phyloP scores from a whole-genome alignment of 2,329 filamentous ascomycete species.

The Septoria petroselini region DNA sequence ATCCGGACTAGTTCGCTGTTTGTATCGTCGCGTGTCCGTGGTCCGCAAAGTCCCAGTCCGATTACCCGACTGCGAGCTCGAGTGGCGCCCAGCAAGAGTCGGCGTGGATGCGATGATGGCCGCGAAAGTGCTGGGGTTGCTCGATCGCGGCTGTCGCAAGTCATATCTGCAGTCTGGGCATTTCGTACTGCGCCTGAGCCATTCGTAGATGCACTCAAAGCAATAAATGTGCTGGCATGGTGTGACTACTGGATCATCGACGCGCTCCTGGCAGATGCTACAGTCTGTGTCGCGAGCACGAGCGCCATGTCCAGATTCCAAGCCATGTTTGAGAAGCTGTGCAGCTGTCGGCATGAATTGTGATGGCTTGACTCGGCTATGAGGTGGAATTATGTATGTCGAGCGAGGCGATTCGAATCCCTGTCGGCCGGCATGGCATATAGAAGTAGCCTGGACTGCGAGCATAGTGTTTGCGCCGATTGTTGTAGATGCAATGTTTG shows the following conservation, averaged over 20 bases:
- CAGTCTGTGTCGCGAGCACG: conserved; percentile 14
- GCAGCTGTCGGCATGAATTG: conserved; percentile 12
- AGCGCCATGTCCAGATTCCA: conserved; percentile 12
- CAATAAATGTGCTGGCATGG: conserved; percentile 21
- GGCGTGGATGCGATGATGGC: neutral
- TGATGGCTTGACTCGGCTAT: conserved; percentile 1
- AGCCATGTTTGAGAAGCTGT: conserved; percentile 15
- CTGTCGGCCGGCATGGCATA: neutral
- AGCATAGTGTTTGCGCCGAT: neutral
- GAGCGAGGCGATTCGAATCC: neutral
- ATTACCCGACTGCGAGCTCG: neutral
- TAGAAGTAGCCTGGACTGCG: neutral
- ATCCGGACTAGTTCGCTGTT: neutral
- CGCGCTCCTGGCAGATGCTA: conserved; percentile 18
- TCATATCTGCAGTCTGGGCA: conserved; percentile 15
- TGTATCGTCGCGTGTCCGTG: neutral
- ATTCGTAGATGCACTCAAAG: conserved; percentile 19
- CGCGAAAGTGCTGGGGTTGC: neutral
- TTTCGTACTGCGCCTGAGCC: conserved; percentile 13
- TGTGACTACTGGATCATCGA: conserved; percentile 17
- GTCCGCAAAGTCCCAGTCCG: neutral
- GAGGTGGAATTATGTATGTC: neutral
- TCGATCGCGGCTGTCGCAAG: conserved; percentile 4
- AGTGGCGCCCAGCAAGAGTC: neutral
- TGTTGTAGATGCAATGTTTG: neutral